Percentiles rank a stretch among this genome's conserved stretches.
These are phyloP conservation scores for Gossypium mustelinum DNA, from an alignment of 345 rosid species.

Conservation along the genomic window DNA sequence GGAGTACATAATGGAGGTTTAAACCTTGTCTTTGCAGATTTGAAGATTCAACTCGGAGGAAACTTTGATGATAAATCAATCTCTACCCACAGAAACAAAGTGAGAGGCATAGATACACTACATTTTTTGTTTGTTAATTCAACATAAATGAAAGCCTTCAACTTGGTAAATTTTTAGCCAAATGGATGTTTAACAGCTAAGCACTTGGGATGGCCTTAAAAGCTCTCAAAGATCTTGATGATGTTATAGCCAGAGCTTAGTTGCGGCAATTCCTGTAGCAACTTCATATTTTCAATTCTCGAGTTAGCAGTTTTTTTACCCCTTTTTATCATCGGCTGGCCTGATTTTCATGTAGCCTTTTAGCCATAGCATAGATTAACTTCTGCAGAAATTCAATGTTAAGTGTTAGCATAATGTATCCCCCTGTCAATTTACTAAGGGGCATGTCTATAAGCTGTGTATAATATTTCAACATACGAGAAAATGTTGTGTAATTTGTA, in stretches of 20 bases:
- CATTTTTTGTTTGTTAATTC: constrained; percentile 3
- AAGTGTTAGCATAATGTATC: constrained; percentile 6
- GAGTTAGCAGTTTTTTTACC: not conserved
- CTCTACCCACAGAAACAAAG: not conserved
- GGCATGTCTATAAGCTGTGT: constrained; percentile 23
- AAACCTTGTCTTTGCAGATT: not conserved
- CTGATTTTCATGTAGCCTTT: not conserved
- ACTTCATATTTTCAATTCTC: not conserved
- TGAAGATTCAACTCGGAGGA: not conserved
- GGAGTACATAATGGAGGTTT: not conserved
- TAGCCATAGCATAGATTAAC: not conserved
- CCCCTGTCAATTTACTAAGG: not conserved
- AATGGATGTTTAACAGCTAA: not conserved
- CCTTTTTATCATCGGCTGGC: not conserved
- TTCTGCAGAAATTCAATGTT: not conserved
- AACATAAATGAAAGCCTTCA: not conserved
- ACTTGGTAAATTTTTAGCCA: not conserved
- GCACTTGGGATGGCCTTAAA: constrained; percentile 4
- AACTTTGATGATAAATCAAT: not conserved
- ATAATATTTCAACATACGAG: constrained; percentile 5
- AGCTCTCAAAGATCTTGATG: constrained; percentile 8
- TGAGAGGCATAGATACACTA: not conserved
- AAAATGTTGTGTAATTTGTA: not conserved
- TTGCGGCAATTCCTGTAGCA: not conserved
- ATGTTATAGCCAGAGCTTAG: not conserved